phyloP scores from a whole-genome alignment of 1,139 yeast genomes.

The Hyphopichia khmerensis region DNA sequence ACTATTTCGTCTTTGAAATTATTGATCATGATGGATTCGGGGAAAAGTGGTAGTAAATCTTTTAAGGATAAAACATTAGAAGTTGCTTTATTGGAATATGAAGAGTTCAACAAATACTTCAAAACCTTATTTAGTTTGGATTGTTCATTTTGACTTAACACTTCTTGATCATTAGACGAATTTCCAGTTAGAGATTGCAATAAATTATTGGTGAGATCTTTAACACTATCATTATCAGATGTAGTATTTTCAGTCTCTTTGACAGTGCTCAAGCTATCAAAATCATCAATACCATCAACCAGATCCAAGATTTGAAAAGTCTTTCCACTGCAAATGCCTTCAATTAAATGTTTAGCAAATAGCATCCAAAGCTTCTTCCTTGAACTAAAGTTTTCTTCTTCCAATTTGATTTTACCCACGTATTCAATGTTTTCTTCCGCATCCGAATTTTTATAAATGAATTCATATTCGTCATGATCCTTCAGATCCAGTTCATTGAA shows the following conservation, averaged over 20 bases:
- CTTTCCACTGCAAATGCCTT: slow-evolving; percentile 29
- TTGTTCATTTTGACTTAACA: slow-evolving; percentile 3
- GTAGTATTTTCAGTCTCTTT: slow-evolving; percentile 1
- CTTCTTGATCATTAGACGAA: slow-evolving; percentile 1
- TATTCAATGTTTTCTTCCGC: slow-evolving; percentile 14
- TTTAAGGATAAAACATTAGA: slow-evolving; percentile 56
- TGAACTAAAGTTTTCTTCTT: slow-evolving; percentile 38
- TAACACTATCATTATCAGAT: slow-evolving; percentile 3
- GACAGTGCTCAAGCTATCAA: too few species aligned
- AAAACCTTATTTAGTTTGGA: slow-evolving; percentile 20
- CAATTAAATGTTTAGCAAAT: slow-evolving; percentile 62
- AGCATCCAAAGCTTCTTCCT: slow-evolving; percentile 75
- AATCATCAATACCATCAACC: slow-evolving; percentile 4
- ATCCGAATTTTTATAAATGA: slow-evolving; percentile 7
- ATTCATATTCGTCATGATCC: slow-evolving; percentile 5
- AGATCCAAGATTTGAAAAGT: slow-evolving; percentile 18
- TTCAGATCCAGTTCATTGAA: slow-evolving; percentile 12
- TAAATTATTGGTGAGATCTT: slow-evolving; percentile 9
- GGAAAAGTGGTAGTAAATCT: slow-evolving; percentile 81
- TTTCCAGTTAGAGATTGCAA: slow-evolving; percentile 6
- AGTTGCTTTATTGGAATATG: slow-evolving; percentile 17
- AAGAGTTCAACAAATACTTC: slow-evolving; percentile 25
- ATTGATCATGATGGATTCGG: slow-evolving; percentile 79
- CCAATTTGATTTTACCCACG: slow-evolving; percentile 27
- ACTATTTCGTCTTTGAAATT: slow-evolving; percentile 84